Evolutionary conservation across 192 early-diverging fungal species (phyloP), one percentile per base, ranked within the genome.

Genomic region (Jimgerdemannia flammicorona): DNA sequence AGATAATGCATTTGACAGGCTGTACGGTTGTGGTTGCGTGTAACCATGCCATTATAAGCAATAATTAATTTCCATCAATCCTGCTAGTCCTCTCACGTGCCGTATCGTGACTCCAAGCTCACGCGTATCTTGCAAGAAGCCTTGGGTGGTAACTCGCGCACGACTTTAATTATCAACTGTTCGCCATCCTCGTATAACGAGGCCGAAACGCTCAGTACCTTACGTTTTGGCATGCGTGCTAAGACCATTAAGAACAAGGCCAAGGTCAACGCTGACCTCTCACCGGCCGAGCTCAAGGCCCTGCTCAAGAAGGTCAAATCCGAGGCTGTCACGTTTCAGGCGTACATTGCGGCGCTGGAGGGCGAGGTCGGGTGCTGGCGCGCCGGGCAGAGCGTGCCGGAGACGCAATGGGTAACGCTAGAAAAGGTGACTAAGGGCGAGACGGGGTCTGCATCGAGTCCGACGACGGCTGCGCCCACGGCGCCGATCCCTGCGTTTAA

Each of bases 241-340:
- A 99, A 99, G 88, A 93, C 93, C 69, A 99, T 99, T 85, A 98
- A 99, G 92, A 99, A 99, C 89, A 98, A 98, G 88, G 97, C 97
- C 80, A 97, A 81, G 88, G 90, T 99, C 80, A 99, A 99, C 83
- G 93, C 95, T 71, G 98, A 99, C 82, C 90, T 98, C 68, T 93
- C 91, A 67, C 91, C 96, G 3, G 90, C 92, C 17, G 98, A 99
- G 81, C 93, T 99, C 83, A 99, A 99, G 87, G 86, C 86, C 3
- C 84, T 98, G 72, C 88, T 99, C 75, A 99, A 97, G 84, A 94
- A 93, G 80, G 89, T 93, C 64, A 96, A 97, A 74, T 79, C 85
- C 3, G 93, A 97, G 75, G 86, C 93, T 40, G 83, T 93, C 18
- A 87, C 90, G 3, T 94, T 95, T 77, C 93, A 97, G 76, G 87